A percentile compares a stretch with the other conserved stretches of the same genome.
Conservation (phyloP, 2,329 filamentous ascomycete genomes). For the Aspergillus eucalypticola region DNA sequence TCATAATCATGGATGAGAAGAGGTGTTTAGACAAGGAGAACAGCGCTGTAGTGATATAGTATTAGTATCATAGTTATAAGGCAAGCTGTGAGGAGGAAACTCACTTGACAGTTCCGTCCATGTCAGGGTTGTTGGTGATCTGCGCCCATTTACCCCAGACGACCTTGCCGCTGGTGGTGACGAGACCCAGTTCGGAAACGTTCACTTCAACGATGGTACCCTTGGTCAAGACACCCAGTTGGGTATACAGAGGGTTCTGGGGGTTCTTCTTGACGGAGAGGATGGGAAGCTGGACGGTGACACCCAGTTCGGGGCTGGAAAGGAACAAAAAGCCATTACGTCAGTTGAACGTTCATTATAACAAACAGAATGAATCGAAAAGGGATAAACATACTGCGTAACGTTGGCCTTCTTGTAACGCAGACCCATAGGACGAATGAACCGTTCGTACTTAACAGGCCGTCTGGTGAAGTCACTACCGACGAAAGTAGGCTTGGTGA, state of each 20-base stretch:
- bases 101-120: conserved; percentile 63
- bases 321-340: conserved; percentile 14
- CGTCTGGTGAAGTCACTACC: conserved; percentile 85
- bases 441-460: conserved; percentile 74
- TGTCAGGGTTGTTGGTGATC: conserved; percentile 57
- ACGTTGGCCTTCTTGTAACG: conserved; percentile 78
- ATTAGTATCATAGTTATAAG: not conserved
- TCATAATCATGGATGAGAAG: conserved; percentile 6
- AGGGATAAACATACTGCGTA: conserved; percentile 42
- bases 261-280: conserved; percentile 81
- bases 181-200: conserved; percentile 84
- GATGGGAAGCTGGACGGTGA: conserved; percentile 85
- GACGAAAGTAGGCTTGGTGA: conserved; percentile 85
- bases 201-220: conserved; percentile 89
- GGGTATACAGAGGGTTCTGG: conserved; percentile 86
- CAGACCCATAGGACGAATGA: conserved; percentile 74
- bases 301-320: conserved; percentile 67
- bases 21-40: conserved; percentile 1
- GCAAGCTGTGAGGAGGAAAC: conserved; percentile 3
- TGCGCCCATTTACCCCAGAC: conserved; percentile 88
- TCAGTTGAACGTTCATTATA: not conserved
- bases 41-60: not conserved
- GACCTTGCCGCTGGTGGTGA: conserved; percentile 88
- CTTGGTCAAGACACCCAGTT: conserved; percentile 85
- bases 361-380: conserved; percentile 3